Conservation (phyloP, 139 green algal species). For the Penium margaritaceum region DNA sequence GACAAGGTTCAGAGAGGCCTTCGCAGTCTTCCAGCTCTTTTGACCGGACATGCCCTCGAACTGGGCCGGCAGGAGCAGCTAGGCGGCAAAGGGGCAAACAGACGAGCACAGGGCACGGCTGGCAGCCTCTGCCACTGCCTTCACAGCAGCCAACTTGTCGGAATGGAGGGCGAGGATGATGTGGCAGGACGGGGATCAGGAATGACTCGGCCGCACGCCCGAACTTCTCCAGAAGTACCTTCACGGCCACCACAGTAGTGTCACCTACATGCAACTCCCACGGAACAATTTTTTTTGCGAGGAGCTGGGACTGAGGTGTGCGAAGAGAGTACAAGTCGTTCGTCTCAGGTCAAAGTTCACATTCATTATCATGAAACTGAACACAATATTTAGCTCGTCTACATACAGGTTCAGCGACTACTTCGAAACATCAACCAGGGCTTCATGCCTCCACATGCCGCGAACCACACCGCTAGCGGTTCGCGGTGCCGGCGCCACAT, state of each 20-base stretch:
- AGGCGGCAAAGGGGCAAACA: constrained; percentile 5
- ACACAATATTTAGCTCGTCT: no score
- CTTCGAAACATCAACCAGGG: no score
- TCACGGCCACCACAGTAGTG: constrained; percentile 2
- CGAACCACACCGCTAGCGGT: no score
- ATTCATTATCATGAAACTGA: no score
- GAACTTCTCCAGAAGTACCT: neutral
- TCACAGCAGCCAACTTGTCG: constrained; percentile 18
- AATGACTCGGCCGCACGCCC: constrained; percentile 4
- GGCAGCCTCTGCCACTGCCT: neutral
- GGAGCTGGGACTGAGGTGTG: no score
- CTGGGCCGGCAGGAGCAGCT: constrained; percentile 7
- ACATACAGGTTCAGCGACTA: no score
- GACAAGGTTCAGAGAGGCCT: neutral
- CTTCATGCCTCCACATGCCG: no score
- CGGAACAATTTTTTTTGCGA: no score
- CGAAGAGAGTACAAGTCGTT: no score
- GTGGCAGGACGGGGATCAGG: constrained; percentile 14
- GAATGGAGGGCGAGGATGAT: constrained; percentile 4
- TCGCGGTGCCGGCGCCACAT: no score
- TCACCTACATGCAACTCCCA: no score
- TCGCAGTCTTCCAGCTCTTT: constrained; percentile 21
- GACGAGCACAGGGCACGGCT: neutral
- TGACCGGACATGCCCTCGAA: neutral
- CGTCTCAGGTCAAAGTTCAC: no score